A percentile compares a stretch with the other conserved stretches of the same genome.
Evolutionary conservation across 225 moss, liverwort and hornwort genomes (phyloP).

Genomic region (Sphagnum tenellum): DNA sequence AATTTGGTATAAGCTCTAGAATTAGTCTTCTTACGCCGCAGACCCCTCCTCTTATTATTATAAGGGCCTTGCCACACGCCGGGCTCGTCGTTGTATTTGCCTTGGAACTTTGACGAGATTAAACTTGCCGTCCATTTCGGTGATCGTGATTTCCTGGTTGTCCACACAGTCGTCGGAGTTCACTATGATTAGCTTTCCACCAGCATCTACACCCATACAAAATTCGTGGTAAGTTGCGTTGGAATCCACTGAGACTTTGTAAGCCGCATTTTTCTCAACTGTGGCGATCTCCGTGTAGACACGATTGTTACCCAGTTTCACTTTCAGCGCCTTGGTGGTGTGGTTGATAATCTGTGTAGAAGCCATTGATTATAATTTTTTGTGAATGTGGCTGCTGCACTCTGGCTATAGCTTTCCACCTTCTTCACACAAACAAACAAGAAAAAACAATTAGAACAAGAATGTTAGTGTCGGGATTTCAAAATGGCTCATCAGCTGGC

Average conservation of each 20-base stretch:
- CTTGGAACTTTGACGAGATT: slow-evolving; percentile 10
- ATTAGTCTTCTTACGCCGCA: too few relatives aligned
- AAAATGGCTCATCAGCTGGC: too few relatives aligned
- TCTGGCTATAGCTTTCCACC: too few relatives aligned
- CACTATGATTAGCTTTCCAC: slow-evolving; percentile 9
- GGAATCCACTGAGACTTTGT: slow-evolving; percentile 7
- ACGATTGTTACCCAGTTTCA: slow-evolving; percentile 5
- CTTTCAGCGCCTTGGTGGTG: slow-evolving; percentile 10
- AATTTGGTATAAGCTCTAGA: too few relatives aligned
- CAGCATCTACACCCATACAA: slow-evolving; percentile 10
- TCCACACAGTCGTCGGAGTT: slow-evolving; percentile 27
- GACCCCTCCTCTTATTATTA: too few relatives aligned
- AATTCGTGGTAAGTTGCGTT: slow-evolving; percentile 11
- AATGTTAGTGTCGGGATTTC: too few relatives aligned
- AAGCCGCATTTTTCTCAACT: slow-evolving; percentile 4
- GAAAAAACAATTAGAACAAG: too few relatives aligned
- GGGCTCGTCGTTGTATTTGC: too few relatives aligned
- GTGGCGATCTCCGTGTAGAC: slow-evolving; percentile 7
- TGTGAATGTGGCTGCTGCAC: too few relatives aligned
- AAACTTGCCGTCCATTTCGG: slow-evolving; percentile 11
- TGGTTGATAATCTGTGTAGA: slow-evolving; percentile 16
- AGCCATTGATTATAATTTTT: slow-evolving; percentile 3
- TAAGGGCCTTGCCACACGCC: too few relatives aligned
- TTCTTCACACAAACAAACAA: too few relatives aligned
- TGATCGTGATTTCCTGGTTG: slow-evolving; percentile 10